Base-by-base conservation (phyloP, 1,139 yeast genomes). In the Yamadazyma friedrichii region DNA sequence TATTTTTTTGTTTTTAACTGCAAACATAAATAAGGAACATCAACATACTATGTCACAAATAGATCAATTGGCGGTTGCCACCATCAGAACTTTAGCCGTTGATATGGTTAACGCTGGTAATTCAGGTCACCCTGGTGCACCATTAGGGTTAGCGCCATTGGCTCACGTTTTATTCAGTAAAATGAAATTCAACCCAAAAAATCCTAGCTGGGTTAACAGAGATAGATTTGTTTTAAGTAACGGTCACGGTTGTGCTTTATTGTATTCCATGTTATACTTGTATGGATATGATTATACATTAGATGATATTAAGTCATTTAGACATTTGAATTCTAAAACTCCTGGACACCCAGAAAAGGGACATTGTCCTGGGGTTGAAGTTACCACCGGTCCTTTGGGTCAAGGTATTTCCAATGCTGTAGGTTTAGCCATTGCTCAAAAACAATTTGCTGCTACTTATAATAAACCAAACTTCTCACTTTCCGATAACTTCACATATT, bases 81-180 rank as follows among this genome's bases (percentile, higher is more conserved):
- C 98, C 54, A 88, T 93, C 72, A 89, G 98, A 75, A 73, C 85
- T 52, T 77, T 94, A 59, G 82, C 98, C 35, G 91, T 86, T 45
- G 99, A 93, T 67, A 84, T 87, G 52, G 95, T 88, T 48, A 77
- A 84, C 47, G 80, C 82, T 65, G 95, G 98, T 58, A 87, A 93
- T 71, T 85, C 96, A 48, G 99, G 99, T 55, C 99, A 93, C 74
- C 99, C 99, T 43, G 98, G 98, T 78, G 97, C 99, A 42, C 98
- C 98, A 58, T 82, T 93, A 80, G 98, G 98, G 51, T 74, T 93
- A 67, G 98, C 99, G 24, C 96, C 78, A 30, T 76, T 76, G 36
- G 77, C 77, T 47, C 76, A 71, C 52, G 75, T 95, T 41, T 78
- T 91, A 47, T 93, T 84, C 82, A 76, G 82, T 64, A 78, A 83